Conservation (phyloP, 2,329 filamentous ascomycete genomes). For the Nemania abortiva region DNA sequence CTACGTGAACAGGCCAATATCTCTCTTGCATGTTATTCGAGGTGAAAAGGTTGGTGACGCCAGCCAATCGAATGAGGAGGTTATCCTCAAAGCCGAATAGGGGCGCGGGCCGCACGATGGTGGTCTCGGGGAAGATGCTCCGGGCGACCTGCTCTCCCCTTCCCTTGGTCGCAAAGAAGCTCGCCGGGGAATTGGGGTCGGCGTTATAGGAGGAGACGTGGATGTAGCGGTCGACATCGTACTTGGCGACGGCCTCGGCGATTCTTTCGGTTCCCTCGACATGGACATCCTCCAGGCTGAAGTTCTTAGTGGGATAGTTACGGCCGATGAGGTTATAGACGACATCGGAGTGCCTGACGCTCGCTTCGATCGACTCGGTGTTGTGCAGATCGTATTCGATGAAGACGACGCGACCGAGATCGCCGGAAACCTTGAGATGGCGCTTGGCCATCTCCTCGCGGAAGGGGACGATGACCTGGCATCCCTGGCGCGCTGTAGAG, state of each 20-base stretch:
- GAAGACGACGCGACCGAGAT: constrained; percentile 90
- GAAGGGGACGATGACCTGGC: constrained; percentile 92
- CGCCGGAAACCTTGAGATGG: constrained; percentile 95
- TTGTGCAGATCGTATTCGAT: constrained; percentile 96
- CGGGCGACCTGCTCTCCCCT: constrained; percentile 85
- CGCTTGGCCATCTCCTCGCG: constrained; percentile 98
- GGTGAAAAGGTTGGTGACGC: constrained; percentile 83
- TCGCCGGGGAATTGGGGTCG: constrained; percentile 80
- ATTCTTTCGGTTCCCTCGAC: constrained; percentile 94
- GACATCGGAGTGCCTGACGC: constrained; percentile 94
- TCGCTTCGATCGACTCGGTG: constrained; percentile 94
- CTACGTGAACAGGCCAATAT: constrained; percentile 90
- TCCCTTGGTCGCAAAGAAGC: constrained; percentile 94
- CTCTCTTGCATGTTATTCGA: constrained; percentile 94
- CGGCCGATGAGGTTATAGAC: constrained; percentile 97
- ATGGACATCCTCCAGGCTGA: constrained; percentile 90
- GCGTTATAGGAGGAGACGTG: constrained; percentile 97
- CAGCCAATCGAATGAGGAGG: constrained; percentile 86
- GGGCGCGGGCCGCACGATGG: constrained; percentile 92
- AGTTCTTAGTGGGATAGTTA: constrained; percentile 98
- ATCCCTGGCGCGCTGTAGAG: constrained; percentile 84
- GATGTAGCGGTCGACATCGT: constrained; percentile 96
- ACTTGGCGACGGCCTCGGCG: constrained; percentile 93
- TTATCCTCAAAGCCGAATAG: constrained; percentile 96
- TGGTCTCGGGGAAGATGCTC: constrained; percentile 94